Evolutionary conservation across 192 early-diverging fungal species (phyloP).

Genomic region (Kappamyces sp.): DNA sequence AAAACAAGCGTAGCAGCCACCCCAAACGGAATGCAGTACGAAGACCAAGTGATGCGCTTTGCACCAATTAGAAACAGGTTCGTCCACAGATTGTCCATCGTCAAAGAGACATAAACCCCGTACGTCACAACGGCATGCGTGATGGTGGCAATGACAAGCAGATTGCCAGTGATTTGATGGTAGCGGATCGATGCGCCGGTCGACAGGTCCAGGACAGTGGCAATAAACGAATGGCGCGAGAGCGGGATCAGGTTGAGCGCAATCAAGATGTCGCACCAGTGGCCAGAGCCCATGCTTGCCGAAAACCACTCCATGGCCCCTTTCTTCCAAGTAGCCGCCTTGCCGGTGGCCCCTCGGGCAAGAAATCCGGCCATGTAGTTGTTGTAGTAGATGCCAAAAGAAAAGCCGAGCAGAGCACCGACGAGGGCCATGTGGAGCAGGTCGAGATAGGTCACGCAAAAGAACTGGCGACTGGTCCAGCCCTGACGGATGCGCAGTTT

Average conservation of each 20-base stretch:
- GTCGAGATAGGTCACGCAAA: background rate
- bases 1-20: background rate
- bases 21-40: background rate
- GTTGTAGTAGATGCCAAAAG: background rate
- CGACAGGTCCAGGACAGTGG: background rate
- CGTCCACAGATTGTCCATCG: background rate
- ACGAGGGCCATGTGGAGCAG: background rate
- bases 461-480: background rate
- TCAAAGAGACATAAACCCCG: background rate
- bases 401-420: background rate
- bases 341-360: background rate
- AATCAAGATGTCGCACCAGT: constrained; percentile 12
- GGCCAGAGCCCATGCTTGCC: background rate
- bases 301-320: too few species aligned
- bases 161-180: constrained; percentile 6
- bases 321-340: background rate
- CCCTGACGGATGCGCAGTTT: background rate
- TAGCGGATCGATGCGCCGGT: constrained; percentile 8
- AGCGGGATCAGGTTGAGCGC: constrained; percentile 8
- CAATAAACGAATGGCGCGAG: constrained; percentile 6
- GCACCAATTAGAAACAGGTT: background rate
- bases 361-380: background rate
- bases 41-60: background rate
- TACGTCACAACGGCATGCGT: constrained; percentile 1
- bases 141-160: background rate